A percentile compares a stretch with the other conserved stretches of the same genome.
Conservation (phyloP, 352 stramenopile genomes). For the Phytophthora fragariaefolia region DNA sequence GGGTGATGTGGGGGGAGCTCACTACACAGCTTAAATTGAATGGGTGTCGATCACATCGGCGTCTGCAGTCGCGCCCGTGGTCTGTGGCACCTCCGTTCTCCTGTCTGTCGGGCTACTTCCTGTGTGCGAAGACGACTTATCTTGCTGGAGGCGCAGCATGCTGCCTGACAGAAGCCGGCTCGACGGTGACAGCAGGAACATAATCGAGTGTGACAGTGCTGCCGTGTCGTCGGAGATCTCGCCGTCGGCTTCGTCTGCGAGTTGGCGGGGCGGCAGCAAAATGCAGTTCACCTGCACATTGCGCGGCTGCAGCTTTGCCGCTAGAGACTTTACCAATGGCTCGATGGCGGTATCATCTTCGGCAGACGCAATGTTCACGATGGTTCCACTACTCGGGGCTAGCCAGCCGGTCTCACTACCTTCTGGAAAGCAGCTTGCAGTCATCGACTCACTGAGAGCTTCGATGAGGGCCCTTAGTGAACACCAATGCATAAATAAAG, state of each 20-base stretch:
- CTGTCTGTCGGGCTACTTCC: slow-evolving; percentile 1
- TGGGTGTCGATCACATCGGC: slow-evolving; percentile 18
- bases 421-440: slow-evolving; percentile 38
- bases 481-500: slow-evolving; percentile 15
- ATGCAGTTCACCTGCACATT: slow-evolving; percentile 70
- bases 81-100: slow-evolving; percentile 14
- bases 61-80: slow-evolving; percentile 1
- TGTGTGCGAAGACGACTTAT: slow-evolving; percentile 14
- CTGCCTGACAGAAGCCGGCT: slow-evolving; percentile 63
- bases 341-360: slow-evolving; percentile 39
- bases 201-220: slow-evolving; percentile 59
- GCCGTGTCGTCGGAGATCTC: slow-evolving; percentile 17
- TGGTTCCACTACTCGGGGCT: slow-evolving; percentile 27
- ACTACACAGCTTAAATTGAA: slow-evolving; percentile 30
- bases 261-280: slow-evolving; percentile 33
- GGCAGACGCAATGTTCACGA: slow-evolving; percentile 30
- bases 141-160: slow-evolving; percentile 52
- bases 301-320: slow-evolving; percentile 42
- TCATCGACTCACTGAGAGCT: slow-evolving; percentile 36
- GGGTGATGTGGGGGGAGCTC: slow-evolving; percentile 11
- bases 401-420: slow-evolving; percentile 21
- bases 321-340: slow-evolving; percentile 48
- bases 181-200: slow-evolving; percentile 64
- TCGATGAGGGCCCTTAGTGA: slow-evolving; percentile 30
- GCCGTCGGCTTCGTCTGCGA: neutral